Percentiles rank a stretch among this genome's conserved stretches.
Conservation (phyloP, 2,329 filamentous ascomycete genomes). For the Penicillium carneum region DNA sequence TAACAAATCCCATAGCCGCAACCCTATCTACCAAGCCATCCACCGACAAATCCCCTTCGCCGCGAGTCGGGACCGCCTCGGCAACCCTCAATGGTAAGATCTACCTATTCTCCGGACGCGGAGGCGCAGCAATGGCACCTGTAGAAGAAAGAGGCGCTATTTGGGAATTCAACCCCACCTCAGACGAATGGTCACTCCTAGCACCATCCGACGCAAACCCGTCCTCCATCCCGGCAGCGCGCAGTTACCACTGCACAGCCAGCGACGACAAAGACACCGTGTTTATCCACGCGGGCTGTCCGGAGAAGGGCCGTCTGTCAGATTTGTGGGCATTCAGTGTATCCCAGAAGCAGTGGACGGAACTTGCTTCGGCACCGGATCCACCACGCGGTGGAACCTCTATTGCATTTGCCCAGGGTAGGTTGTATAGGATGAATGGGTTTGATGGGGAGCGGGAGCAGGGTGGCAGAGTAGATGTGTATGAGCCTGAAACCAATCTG, state of each 20-base stretch:
- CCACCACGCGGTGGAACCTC: slow-evolving; percentile 71
- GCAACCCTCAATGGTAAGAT: slow-evolving; percentile 72
- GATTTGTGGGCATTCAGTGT: slow-evolving; percentile 84
- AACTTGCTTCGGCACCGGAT: slow-evolving; percentile 71
- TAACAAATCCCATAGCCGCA: neutral
- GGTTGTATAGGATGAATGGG: slow-evolving; percentile 80
- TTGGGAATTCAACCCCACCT: slow-evolving; percentile 75
- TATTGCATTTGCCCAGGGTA: slow-evolving; percentile 68
- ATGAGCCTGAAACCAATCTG: slow-evolving; percentile 44
- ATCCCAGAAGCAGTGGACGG: slow-evolving; percentile 68
- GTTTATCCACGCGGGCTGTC: slow-evolving; percentile 78
- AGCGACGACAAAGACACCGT: slow-evolving; percentile 71
- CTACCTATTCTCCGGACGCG: slow-evolving; percentile 82
- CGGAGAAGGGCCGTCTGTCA: slow-evolving; percentile 66
- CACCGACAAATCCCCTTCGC: slow-evolving; percentile 60
- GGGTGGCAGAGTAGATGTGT: slow-evolving; percentile 75
- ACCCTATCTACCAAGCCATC: neutral
- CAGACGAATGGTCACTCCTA: slow-evolving; percentile 70
- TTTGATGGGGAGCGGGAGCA: slow-evolving; percentile 75
- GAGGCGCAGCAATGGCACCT: slow-evolving; percentile 71
- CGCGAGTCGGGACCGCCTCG: slow-evolving; percentile 76
- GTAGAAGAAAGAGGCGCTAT: slow-evolving; percentile 77
- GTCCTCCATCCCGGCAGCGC: slow-evolving; percentile 64
- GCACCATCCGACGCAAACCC: slow-evolving; percentile 59
- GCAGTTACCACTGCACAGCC: slow-evolving; percentile 73